These are phyloP conservation scores for Eremothecium gossypii DNA, from an alignment of 1,139 yeast genomes.

Conservation along the genomic window DNA sequence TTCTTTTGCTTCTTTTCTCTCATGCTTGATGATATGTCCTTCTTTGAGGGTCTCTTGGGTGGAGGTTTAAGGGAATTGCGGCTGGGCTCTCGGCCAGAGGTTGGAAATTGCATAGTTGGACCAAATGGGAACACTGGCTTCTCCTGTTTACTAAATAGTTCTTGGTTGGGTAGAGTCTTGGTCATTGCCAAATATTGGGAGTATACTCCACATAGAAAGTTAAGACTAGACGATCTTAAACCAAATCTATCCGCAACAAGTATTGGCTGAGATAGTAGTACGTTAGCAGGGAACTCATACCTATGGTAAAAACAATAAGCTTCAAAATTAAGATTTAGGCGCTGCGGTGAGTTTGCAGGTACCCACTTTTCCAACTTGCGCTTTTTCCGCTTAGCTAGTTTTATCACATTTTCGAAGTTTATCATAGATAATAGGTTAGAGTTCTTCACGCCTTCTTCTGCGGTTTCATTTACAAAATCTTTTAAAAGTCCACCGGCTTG, in stretches of 20 bases:
- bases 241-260: constrained; percentile 17
- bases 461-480: constrained; percentile 8
- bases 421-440: constrained; percentile 6
- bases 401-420: constrained; percentile 15
- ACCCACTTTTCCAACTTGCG: constrained; percentile 17
- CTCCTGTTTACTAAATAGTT: constrained; percentile 1
- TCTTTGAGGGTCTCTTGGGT: not conserved
- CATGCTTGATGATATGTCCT: not conserved
- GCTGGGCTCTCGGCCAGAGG: not conserved
- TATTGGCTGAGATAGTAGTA: constrained; percentile 23
- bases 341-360: constrained; percentile 25
- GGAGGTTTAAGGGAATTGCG: not conserved
- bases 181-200: constrained; percentile 7
- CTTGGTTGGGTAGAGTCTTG: not conserved
- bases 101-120: not conserved
- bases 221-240: constrained; percentile 18
- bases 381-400: constrained; percentile 15
- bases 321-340: constrained; percentile 25
- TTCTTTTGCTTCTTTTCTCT: not conserved
- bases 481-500: constrained; percentile 18
- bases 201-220: constrained; percentile 24
- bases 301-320: constrained; percentile 27
- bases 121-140: constrained; percentile 1
- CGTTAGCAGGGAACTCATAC: constrained; percentile 26
- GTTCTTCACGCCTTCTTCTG: not conserved